Conservation (phyloP, 2,329 filamentous ascomycete genomes). For the Chaetothyriales sp. region DNA sequence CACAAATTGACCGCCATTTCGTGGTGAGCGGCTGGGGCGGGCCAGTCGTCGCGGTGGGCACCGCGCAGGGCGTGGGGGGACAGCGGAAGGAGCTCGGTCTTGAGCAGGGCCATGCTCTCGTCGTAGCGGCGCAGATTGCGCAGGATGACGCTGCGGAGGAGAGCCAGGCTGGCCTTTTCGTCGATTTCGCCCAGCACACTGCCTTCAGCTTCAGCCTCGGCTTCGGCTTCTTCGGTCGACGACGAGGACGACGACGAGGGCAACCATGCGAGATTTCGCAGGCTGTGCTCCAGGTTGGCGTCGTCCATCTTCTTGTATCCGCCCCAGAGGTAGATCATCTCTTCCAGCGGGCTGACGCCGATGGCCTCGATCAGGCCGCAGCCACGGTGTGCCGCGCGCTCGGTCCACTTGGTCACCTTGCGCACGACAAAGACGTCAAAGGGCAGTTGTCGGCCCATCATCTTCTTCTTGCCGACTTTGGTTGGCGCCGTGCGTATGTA, state of each 20-base stretch:
- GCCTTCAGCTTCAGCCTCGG: slow-evolving; percentile 30
- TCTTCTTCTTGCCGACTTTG: slow-evolving; percentile 67
- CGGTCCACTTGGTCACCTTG: slow-evolving; percentile 80
- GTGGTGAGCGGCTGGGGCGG: slow-evolving; percentile 63
- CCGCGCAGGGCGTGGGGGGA: slow-evolving; percentile 34
- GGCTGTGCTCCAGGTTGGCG: slow-evolving; percentile 47
- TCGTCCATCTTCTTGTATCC: slow-evolving; percentile 66
- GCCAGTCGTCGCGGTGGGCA: slow-evolving; percentile 39
- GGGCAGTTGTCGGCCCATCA: slow-evolving; percentile 78
- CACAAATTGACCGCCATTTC: slow-evolving; percentile 74
- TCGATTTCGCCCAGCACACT: slow-evolving; percentile 41
- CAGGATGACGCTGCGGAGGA: slow-evolving; percentile 52
- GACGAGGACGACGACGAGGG: background rate
- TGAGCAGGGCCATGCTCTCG: slow-evolving; percentile 51
- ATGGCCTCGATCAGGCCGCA: slow-evolving; percentile 64
- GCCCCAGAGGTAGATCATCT: slow-evolving; percentile 93
- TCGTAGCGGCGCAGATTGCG: slow-evolving; percentile 47
- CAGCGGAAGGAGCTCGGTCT: slow-evolving; percentile 46
- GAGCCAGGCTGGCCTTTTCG: slow-evolving; percentile 48
- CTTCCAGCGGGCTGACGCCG: slow-evolving; percentile 64
- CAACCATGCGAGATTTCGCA: slow-evolving; percentile 52
- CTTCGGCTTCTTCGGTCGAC: slow-evolving; percentile 36
- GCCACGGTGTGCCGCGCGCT: slow-evolving; percentile 50
- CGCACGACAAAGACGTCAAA: slow-evolving; percentile 74
- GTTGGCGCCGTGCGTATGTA: slow-evolving; percentile 57